These are phyloP conservation scores for Phylloporus sp. DNA, from an alignment of 768 basidiomycete genomes.

Conservation along the genomic window DNA sequence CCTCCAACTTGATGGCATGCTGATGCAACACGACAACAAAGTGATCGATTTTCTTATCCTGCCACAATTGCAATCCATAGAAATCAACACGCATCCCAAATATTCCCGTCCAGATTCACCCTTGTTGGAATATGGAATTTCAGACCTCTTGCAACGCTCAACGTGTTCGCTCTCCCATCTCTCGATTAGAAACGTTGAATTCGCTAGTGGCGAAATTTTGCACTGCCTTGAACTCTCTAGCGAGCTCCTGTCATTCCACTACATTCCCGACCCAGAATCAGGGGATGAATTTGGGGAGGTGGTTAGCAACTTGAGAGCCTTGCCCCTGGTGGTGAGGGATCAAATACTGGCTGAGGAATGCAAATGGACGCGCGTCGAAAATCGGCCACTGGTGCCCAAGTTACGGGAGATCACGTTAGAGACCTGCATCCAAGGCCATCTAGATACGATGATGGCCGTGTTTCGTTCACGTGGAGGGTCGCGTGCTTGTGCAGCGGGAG, in stretches of 20 bases:
- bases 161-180: slow-evolving; percentile 9
- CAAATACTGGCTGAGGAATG: not conserved
- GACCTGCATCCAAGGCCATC: slow-evolving; percentile 7
- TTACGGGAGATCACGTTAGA: slow-evolving; percentile 16
- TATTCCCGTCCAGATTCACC: too few relatives aligned
- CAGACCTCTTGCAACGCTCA: slow-evolving; percentile 14
- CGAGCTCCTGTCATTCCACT: slow-evolving; percentile 8
- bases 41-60: slow-evolving; percentile 11
- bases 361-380: too few relatives aligned
- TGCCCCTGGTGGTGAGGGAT: not conserved
- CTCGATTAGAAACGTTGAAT: slow-evolving; percentile 10
- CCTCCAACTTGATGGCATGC: slow-evolving; percentile 1
- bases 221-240: slow-evolving; percentile 15
- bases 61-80: slow-evolving; percentile 14
- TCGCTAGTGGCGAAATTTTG: slow-evolving; percentile 15
- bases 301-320: not conserved
- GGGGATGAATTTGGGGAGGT: slow-evolving; percentile 9
- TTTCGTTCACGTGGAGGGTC: slow-evolving; percentile 7
- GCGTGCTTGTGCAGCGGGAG: slow-evolving; percentile 1
- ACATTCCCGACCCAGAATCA: slow-evolving; percentile 14
- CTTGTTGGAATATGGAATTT: too few relatives aligned
- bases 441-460: slow-evolving; percentile 10
- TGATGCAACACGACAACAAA: not conserved
- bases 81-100: too few relatives aligned
- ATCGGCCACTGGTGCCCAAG: not conserved